These are phyloP conservation scores for Monilinia fructicola DNA, from an alignment of 2,329 filamentous ascomycete species.

Conservation along the genomic window DNA sequence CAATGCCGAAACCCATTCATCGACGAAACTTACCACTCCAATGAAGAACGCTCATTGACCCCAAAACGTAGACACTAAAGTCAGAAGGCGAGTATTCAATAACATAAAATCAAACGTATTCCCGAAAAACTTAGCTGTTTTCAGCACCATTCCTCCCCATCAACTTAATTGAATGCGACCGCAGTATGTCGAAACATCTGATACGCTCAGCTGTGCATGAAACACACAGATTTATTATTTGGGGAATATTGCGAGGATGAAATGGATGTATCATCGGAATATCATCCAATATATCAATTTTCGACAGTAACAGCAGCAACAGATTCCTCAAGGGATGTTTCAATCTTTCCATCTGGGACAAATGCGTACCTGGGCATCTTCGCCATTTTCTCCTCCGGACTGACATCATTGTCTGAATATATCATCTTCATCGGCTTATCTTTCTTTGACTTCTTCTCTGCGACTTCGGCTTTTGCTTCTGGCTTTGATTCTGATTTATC, in stretches of 20 bases:
- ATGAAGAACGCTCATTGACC: constrained; percentile 20
- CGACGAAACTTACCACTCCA: constrained; percentile 29
- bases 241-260: neutral
- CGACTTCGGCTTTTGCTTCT: constrained; percentile 43
- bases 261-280: constrained; percentile 2
- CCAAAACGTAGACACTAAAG: constrained; percentile 32
- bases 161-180: constrained; percentile 15
- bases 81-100: constrained; percentile 28
- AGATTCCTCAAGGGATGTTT: constrained; percentile 38
- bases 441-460: constrained; percentile 67
- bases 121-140: constrained; percentile 38
- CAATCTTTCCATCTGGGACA: constrained; percentile 47
- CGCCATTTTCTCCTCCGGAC: constrained; percentile 89
- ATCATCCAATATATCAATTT: constrained; percentile 15
- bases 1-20: constrained; percentile 11
- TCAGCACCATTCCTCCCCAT: constrained; percentile 23
- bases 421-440: constrained; percentile 71
- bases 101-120: constrained; percentile 29
- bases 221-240: neutral
- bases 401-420: constrained; percentile 76
- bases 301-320: constrained; percentile 35
- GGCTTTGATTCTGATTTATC: constrained; percentile 43
- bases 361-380: constrained; percentile 73
- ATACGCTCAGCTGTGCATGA: neutral
- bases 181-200: neutral